These are phyloP conservation scores for Komagataella kurtzmanii DNA, from an alignment of 805 yeast species.

Conservation along the genomic window DNA sequence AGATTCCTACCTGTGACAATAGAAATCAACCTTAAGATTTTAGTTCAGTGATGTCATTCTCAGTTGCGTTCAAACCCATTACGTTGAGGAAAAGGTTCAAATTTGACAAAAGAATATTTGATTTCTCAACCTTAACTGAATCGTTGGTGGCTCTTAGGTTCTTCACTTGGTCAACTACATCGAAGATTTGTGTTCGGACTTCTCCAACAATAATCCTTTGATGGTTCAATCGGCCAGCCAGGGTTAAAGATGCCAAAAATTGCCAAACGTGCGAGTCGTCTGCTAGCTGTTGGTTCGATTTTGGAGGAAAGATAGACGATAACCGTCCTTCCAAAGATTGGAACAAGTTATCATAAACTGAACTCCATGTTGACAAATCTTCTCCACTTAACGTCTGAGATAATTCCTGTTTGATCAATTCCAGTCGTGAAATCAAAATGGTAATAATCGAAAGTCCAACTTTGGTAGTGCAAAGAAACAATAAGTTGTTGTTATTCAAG, in stretches of 20 bases:
- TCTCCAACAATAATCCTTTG: slow-evolving; percentile 92
- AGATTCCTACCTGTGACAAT: no score
- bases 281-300: slow-evolving; percentile 14
- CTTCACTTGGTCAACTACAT: slow-evolving; percentile 71
- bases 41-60: slow-evolving; percentile 76
- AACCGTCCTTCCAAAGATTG: slow-evolving; percentile 68
- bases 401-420: slow-evolving; percentile 78
- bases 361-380: slow-evolving; percentile 59
- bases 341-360: slow-evolving; percentile 72
- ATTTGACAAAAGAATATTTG: slow-evolving; percentile 49
- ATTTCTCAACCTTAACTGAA: slow-evolving; percentile 29
- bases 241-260: slow-evolving; percentile 83
- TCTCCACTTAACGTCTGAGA: slow-evolving; percentile 30
- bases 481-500: slow-evolving; percentile 56
- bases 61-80: slow-evolving; percentile 90
- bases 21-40: slow-evolving; percentile 9
- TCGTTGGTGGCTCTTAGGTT: slow-evolving; percentile 18
- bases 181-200: slow-evolving; percentile 85
- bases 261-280: slow-evolving; percentile 92
- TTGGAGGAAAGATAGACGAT: slow-evolving; percentile 71
- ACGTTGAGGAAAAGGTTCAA: slow-evolving; percentile 88
- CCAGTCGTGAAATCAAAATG: slow-evolving; percentile 84
- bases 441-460: slow-evolving; percentile 81
- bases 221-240: slow-evolving; percentile 82
- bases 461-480: slow-evolving; percentile 56